Base-by-base conservation (phyloP, 768 basidiomycete species). In the Leucogyrophana mollusca region DNA sequence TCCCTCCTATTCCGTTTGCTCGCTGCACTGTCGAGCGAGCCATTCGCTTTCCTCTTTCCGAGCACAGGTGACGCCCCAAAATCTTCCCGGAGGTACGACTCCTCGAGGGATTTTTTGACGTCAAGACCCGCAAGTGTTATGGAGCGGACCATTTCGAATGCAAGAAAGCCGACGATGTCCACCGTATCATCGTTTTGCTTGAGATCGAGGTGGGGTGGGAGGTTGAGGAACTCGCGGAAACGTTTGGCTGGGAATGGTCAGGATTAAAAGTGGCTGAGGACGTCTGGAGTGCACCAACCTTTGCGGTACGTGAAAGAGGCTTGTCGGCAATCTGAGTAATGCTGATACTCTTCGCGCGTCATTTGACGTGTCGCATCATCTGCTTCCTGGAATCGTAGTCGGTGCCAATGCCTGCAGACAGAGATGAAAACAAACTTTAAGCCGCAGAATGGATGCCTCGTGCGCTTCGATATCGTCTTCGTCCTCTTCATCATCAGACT, bases 271-370 rank as follows among this genome's bases (percentile, higher is more conserved):
- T 30, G 17, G 10, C 10, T 32, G 32, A 33, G 13, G 16, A 17
- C 23, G n/a, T 25, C 32, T 13, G 2, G 35, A 35, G 35, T 33
- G 5, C 32, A 65, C 70, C 24, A 36, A 90, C 94, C 87, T 84
- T 97, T 98, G 44, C 94, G 84, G 64, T 94, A 96, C 1, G 94
- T 96, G 65, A 97, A 98, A 13, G 91, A 91, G 0, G 94, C 94
- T 64, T 96, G 94, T 48, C 94, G 80, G 69, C 94, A 96, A 62
- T 95, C 93, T 3, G 94, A 94, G 61, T 96, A 96, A 61, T 94
- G 93, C 49, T 94, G 89, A 63, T 97, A 98, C 58, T 97, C 92
- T 62, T 97, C 94, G 56, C 90, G 79, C 7, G 93, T 94, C 94
- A 97, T 98, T 68, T 91, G 83, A 36, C 90, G 79, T 2, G 94